These are phyloP conservation scores for Beauveria australis DNA, from an alignment of 2,329 filamentous ascomycete species.

Conservation along the genomic window DNA sequence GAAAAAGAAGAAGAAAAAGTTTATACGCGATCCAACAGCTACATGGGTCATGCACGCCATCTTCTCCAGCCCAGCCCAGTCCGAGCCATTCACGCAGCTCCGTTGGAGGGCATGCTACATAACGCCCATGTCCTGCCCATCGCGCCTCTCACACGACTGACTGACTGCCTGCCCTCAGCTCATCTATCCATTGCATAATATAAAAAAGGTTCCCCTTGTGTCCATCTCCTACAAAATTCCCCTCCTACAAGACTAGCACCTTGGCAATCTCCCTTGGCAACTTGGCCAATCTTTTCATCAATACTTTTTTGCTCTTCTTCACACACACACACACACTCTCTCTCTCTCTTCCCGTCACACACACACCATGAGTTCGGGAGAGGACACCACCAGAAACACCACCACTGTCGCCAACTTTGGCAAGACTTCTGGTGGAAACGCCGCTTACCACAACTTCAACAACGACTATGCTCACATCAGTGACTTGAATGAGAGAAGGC, in stretches of 20 bases:
- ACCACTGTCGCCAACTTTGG: slow-evolving; percentile 13
- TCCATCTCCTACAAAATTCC: no score
- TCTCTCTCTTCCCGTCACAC: no score
- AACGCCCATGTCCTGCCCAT: no score
- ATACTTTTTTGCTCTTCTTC: not conserved
- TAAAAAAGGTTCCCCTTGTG: slow-evolving; percentile 6
- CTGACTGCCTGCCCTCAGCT: not conserved
- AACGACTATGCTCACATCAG: slow-evolving; percentile 58
- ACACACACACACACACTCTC: not conserved
- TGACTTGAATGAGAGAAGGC: slow-evolving; percentile 70
- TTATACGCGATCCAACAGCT: not conserved
- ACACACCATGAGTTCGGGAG: not conserved
- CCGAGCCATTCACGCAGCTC: not conserved
- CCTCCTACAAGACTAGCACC: slow-evolving; percentile 4
- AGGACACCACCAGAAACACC: slow-evolving; percentile 5
- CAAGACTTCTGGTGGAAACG: slow-evolving; percentile 57
- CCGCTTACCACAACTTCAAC: slow-evolving; percentile 69
- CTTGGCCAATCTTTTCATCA: not conserved
- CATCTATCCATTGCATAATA: slow-evolving; percentile 3
- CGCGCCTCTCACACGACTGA: not conserved
- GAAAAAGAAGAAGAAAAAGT: not conserved
- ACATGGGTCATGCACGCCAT: slow-evolving; percentile 4
- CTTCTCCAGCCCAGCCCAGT: not conserved
- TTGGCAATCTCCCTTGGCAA: slow-evolving; percentile 8
- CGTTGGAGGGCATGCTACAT: not conserved